phyloP scores from a whole-genome alignment of 1,284 basidiomycete species.

The Pascua guehoae region DNA sequence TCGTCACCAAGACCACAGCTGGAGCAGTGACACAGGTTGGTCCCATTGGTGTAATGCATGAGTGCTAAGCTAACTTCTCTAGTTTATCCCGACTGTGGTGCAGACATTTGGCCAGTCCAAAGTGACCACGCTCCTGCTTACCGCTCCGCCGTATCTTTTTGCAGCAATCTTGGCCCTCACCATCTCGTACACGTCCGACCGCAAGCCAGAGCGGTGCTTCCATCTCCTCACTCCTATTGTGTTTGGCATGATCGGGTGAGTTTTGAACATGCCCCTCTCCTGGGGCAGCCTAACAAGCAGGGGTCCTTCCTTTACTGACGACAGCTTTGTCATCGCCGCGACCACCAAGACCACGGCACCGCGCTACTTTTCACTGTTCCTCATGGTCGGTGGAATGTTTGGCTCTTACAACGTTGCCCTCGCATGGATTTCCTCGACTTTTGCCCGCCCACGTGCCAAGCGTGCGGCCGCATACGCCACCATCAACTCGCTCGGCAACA shows the following conservation, averaged over 20 bases:
- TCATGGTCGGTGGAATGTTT: conserved; percentile 33
- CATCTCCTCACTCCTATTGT: conserved; percentile 43
- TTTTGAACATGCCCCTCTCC: conserved; percentile 34
- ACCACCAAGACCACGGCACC: conserved; percentile 26
- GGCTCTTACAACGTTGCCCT: conserved; percentile 33
- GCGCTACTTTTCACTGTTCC: conserved; percentile 38
- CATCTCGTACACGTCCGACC: conserved; percentile 26
- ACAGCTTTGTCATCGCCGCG: conserved; percentile 27
- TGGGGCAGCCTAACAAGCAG: too few species aligned
- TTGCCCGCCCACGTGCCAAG: conserved; percentile 32
- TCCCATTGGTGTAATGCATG: not conserved
- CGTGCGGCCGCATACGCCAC: conserved; percentile 30
- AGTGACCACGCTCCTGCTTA: conserved; percentile 32
- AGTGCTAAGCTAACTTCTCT: too few species aligned
- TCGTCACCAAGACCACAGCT: conserved; percentile 21
- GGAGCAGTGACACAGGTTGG: conserved; percentile 29
- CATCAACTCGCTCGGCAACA: conserved; percentile 27
- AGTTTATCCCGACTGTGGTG: too few species aligned
- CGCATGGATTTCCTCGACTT: conserved; percentile 36
- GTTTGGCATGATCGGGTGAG: conserved; percentile 33
- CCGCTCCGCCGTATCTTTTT: conserved; percentile 38
- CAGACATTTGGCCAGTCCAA: too few species aligned
- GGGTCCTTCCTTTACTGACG: too few species aligned
- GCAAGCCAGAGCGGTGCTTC: conserved; percentile 31
- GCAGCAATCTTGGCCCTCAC: conserved; percentile 26